phyloP scores from a whole-genome alignment of 2,329 filamentous ascomycete genomes.

The Sporothrix luriei region DNA sequence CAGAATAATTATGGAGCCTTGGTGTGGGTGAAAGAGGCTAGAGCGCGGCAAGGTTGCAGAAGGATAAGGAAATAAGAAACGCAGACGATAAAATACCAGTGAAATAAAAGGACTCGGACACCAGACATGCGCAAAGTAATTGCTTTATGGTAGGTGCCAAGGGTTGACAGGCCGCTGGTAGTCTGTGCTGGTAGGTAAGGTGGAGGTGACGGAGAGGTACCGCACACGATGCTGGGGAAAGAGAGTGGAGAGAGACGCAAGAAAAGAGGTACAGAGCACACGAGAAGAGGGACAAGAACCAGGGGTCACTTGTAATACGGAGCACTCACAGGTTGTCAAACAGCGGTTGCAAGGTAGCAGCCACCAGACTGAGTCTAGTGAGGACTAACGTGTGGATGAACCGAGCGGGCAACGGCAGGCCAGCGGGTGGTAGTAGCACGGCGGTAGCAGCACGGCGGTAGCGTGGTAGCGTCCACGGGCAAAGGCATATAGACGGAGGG shows the following conservation, averaged over 20 bases:
- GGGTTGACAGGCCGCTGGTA: slow-evolving; percentile 7
- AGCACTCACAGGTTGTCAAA: slow-evolving; percentile 14
- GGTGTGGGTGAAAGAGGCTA: slow-evolving; percentile 18
- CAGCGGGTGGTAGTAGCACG: slow-evolving; percentile 29
- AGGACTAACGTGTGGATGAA: slow-evolving; percentile 5
- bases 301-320: not conserved
- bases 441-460: slow-evolving; percentile 31
- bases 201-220: not conserved
- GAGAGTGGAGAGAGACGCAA: slow-evolving; percentile 10
- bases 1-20: not conserved
- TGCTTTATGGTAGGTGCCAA: slow-evolving; percentile 14
- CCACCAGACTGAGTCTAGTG: slow-evolving; percentile 11
- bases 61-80: slow-evolving; percentile 25
- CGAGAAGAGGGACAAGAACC: not conserved
- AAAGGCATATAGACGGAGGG: slow-evolving; percentile 20
- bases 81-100: not conserved
- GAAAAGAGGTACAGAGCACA: not conserved
- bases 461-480: slow-evolving; percentile 32
- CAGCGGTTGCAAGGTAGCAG: slow-evolving; percentile 31
- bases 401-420: slow-evolving; percentile 27
- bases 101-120: slow-evolving; percentile 7
- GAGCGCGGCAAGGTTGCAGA: slow-evolving; percentile 33
- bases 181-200: not conserved
- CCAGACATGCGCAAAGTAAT: slow-evolving; percentile 22
- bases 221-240: slow-evolving; percentile 24